A percentile compares a stretch with the other conserved stretches of the same genome.
Conservation (phyloP, 768 basidiomycete genomes). For the Mycena olivaceomarginata region DNA sequence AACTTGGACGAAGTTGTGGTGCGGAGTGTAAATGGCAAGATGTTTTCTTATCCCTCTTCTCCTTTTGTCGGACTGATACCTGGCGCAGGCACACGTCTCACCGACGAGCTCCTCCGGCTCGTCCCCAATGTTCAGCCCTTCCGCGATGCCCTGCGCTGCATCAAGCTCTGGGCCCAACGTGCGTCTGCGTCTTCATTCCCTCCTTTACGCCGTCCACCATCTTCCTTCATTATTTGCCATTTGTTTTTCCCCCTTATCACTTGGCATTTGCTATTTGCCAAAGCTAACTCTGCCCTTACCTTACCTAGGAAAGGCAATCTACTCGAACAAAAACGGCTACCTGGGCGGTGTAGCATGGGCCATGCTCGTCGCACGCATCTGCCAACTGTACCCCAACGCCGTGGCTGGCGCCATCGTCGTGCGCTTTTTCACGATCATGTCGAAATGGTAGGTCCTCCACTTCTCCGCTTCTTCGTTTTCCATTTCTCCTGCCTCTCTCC, state of each 20-base stretch:
- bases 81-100: slow-evolving; percentile 90
- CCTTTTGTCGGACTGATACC: slow-evolving; percentile 11
- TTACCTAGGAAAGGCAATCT: slow-evolving; percentile 91
- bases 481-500: too few species aligned
- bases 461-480: too few species aligned
- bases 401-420: slow-evolving; percentile 97
- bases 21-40: slow-evolving; percentile 90
- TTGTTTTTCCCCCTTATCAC: too few species aligned
- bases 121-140: slow-evolving; percentile 97
- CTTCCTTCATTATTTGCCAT: too few species aligned
- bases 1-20: slow-evolving; percentile 96
- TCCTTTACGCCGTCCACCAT: neutral
- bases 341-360: slow-evolving; percentile 99
- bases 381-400: slow-evolving; percentile 97
- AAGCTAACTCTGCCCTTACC: too few species aligned
- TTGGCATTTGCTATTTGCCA: too few species aligned
- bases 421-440: slow-evolving; percentile 98
- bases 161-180: slow-evolving; percentile 99
- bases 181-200: slow-evolving; percentile 53
- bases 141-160: slow-evolving; percentile 94
- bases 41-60: slow-evolving; percentile 17
- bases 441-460: slow-evolving; percentile 79
- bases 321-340: slow-evolving; percentile 98
- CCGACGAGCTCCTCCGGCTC: slow-evolving; percentile 94
- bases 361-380: slow-evolving; percentile 97